These are phyloP conservation scores for Dillenia turbinata DNA, from an alignment of 164 flowering plant genomes.

Conservation along the genomic window DNA sequence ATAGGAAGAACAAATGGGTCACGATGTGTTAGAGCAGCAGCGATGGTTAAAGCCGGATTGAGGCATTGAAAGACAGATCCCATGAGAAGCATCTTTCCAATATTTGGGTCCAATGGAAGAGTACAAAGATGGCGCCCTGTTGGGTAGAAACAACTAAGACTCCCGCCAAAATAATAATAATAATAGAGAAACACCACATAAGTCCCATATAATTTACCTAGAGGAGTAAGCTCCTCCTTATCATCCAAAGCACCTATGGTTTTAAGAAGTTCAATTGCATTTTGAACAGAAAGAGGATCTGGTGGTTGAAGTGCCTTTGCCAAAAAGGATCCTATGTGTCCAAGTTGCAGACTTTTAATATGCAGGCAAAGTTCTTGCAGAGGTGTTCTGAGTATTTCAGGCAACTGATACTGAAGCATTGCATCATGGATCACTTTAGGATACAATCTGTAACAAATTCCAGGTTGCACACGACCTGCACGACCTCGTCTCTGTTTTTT, in stretches of 20 bases:
- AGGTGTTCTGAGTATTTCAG: slow-evolving; percentile 94
- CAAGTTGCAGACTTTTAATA: slow-evolving; percentile 89
- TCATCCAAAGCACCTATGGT: slow-evolving; percentile 90
- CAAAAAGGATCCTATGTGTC: slow-evolving; percentile 68
- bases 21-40: slow-evolving; percentile 91
- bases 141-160: slow-evolving; percentile 6
- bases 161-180: neutral
- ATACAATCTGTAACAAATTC: slow-evolving; percentile 84
- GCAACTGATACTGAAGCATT: slow-evolving; percentile 80
- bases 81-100: slow-evolving; percentile 96
- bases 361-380: slow-evolving; percentile 87
- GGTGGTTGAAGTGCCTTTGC: slow-evolving; percentile 96
- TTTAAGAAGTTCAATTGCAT: slow-evolving; percentile 92
- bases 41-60: slow-evolving; percentile 89
- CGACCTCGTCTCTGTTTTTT: slow-evolving; percentile 86
- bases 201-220: slow-evolving; percentile 39
- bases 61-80: slow-evolving; percentile 93
- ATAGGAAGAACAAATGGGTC: slow-evolving; percentile 92
- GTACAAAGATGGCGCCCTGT: slow-evolving; percentile 91
- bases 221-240: slow-evolving; percentile 86
- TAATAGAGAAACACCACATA: neutral
- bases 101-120: slow-evolving; percentile 91
- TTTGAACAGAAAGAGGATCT: slow-evolving; percentile 79
- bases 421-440: slow-evolving; percentile 80
- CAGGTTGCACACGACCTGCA: slow-evolving; percentile 98